Evolutionary conservation across 306 rosid species (phyloP).

Genomic region (Cotoneaster glaucophyllus): DNA sequence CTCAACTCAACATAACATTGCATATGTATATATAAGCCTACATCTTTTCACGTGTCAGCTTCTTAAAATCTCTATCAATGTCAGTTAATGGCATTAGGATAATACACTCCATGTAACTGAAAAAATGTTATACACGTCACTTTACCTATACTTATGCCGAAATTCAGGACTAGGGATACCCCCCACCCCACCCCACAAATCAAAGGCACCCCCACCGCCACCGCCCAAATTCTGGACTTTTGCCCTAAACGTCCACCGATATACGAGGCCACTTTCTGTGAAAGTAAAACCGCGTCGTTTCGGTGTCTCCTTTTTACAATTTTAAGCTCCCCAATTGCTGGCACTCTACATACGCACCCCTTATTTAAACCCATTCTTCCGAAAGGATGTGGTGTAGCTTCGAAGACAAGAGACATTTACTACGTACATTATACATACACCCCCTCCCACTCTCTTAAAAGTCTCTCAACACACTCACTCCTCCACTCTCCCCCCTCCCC

Average conservation of each 20-base stretch:
- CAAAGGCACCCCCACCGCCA: not conserved
- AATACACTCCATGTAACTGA: not conserved
- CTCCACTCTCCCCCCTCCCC: not conserved
- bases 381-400: slow-evolving; percentile 1
- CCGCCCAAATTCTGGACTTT: not conserved
- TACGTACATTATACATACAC: not conserved
- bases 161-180: not conserved
- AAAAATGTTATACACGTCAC: not conserved
- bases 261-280: slow-evolving; percentile 9
- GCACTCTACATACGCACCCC: not conserved
- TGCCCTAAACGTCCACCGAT: not conserved
- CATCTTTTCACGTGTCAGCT: not conserved
- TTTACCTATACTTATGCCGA: not conserved
- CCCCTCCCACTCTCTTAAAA: not conserved
- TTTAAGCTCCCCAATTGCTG: not conserved
- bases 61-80: not conserved
- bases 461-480: not conserved
- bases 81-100: not conserved
- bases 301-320: slow-evolving; percentile 13
- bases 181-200: not conserved
- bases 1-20: not conserved
- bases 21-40: too few relatives aligned
- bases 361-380: not conserved
- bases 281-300: slow-evolving; percentile 41
- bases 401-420: slow-evolving; percentile 9